Percentiles rank a stretch among this genome's conserved stretches.
Conservation (phyloP, 139 green algal species). For the Edaphochlamys debaryana region DNA sequence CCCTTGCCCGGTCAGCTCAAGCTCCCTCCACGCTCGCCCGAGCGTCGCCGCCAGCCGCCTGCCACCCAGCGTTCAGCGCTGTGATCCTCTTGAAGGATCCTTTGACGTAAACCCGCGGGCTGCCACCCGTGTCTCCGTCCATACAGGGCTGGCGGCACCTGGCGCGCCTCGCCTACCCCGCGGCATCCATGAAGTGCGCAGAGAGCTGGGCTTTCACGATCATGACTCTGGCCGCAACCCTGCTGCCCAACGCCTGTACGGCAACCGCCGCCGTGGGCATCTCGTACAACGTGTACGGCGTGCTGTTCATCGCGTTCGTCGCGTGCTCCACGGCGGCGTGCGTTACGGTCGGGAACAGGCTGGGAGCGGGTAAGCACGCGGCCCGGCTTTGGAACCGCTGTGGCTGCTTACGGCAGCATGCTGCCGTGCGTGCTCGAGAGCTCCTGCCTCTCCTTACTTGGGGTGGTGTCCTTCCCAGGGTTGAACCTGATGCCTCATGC, state of each 20-base stretch:
- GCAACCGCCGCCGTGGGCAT: slow-evolving; percentile 45
- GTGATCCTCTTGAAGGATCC: no score
- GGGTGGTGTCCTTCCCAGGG: no score
- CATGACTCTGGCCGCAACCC: slow-evolving; percentile 28
- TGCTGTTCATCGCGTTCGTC: slow-evolving; percentile 44
- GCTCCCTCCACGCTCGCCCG: no score
- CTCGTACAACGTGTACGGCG: slow-evolving; percentile 51
- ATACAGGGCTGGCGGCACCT: slow-evolving; percentile 28
- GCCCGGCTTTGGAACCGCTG: no score
- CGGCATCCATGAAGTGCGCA: slow-evolving; percentile 49
- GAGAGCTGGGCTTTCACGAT: slow-evolving; percentile 52
- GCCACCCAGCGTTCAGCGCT: no score
- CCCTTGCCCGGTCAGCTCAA: no score
- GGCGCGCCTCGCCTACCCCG: slow-evolving; percentile 41
- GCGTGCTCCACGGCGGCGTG: slow-evolving; percentile 38
- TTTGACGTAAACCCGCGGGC: no score
- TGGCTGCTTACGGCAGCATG: no score
- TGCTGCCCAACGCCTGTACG: slow-evolving; percentile 31
- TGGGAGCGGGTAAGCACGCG: slow-evolving; percentile 20
- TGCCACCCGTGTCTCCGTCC: neutral
- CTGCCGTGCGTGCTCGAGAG: no score
- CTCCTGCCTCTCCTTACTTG: no score
- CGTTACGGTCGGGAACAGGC: slow-evolving; percentile 29
- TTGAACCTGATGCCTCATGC: no score
- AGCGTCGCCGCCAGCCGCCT: no score